Evolutionary conservation across 805 yeast species (phyloP).

Genomic region (Wickerhamiella sorbophila): DNA sequence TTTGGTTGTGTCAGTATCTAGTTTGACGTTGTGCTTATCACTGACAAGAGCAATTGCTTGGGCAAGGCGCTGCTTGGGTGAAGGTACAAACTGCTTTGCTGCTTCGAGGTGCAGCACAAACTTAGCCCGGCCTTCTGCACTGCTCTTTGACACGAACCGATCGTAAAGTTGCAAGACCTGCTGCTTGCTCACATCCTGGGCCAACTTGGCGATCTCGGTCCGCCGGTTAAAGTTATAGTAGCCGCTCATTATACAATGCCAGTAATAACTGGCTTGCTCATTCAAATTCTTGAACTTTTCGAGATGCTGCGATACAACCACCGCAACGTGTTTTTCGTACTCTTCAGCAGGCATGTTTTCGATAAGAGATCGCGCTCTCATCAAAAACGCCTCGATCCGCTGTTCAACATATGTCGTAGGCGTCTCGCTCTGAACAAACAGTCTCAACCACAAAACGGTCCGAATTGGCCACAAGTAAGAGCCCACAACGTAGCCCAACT

Average conservation of each 20-base stretch:
- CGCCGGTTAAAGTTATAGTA: conserved; percentile 59
- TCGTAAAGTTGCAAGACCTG: conserved; percentile 47
- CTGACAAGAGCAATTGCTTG: conserved; percentile 19
- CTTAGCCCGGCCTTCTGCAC: conserved; percentile 26
- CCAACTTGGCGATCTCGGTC: conserved; percentile 40
- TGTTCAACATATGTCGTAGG: conserved; percentile 57
- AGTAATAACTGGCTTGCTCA: conserved; percentile 58
- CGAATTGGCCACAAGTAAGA: conserved; percentile 56
- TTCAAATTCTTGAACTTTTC: conserved; percentile 63
- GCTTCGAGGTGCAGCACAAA: conserved; percentile 54
- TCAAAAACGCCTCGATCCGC: conserved; percentile 58
- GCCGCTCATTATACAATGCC: conserved; percentile 58
- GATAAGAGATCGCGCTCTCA: conserved; percentile 32
- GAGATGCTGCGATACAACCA: conserved; percentile 48
- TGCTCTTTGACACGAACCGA: conserved; percentile 28
- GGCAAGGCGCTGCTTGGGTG: conserved; percentile 13
- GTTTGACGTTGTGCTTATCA: conserved; percentile 17
- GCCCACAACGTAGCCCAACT: conserved; percentile 87
- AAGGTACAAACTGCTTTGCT: conserved; percentile 20
- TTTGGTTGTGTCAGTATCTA: conserved; percentile 14
- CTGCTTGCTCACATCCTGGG: conserved; percentile 38
- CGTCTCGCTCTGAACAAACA: conserved; percentile 75
- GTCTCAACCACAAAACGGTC: conserved; percentile 55
- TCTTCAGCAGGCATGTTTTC: conserved; percentile 44
- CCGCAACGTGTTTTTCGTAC: conserved; percentile 52